Percentiles rank a stretch among this genome's conserved stretches.
Conservation (phyloP, 73 alveolate genomes). For the Paramecium pentaurelia region DNA sequence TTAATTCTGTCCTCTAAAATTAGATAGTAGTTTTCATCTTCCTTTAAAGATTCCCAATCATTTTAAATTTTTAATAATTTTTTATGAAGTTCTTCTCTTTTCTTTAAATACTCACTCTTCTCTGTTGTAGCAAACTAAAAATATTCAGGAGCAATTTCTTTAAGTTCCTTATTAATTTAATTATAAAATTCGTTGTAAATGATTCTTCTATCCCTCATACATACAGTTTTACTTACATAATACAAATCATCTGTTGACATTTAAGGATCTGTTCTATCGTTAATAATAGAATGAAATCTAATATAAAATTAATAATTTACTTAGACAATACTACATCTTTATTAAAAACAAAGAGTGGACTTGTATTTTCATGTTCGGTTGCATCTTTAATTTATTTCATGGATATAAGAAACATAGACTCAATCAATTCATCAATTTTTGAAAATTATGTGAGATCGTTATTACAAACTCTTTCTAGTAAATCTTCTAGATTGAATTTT, state of each 20-base stretch:
- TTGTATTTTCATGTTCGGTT: background rate
- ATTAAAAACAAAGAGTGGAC: background rate
- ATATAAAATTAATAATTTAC: background rate
- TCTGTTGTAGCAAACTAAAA: background rate
- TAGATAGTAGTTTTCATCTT: slow-evolving; percentile 10
- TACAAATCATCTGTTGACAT: background rate
- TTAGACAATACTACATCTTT: background rate
- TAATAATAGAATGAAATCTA: background rate
- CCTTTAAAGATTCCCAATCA: slow-evolving; percentile 25
- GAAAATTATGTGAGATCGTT: background rate
- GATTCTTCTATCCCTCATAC: background rate
- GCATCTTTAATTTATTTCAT: slow-evolving; percentile 14
- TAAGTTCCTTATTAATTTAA: background rate
- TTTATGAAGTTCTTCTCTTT: slow-evolving; percentile 34
- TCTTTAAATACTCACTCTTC: background rate
- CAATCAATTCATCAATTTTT: background rate
- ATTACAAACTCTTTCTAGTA: background rate
- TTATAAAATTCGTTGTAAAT: slow-evolving; percentile 24
- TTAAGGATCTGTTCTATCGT: background rate
- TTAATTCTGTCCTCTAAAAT: background rate
- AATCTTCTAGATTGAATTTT: background rate
- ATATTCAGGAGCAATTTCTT: slow-evolving; percentile 39
- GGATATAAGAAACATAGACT: background rate
- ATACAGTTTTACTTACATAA: background rate
- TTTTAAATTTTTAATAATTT: background rate